Conservation (phyloP, 2,329 filamentous ascomycete genomes). For the Paecilomyces dactylethromorphus region DNA sequence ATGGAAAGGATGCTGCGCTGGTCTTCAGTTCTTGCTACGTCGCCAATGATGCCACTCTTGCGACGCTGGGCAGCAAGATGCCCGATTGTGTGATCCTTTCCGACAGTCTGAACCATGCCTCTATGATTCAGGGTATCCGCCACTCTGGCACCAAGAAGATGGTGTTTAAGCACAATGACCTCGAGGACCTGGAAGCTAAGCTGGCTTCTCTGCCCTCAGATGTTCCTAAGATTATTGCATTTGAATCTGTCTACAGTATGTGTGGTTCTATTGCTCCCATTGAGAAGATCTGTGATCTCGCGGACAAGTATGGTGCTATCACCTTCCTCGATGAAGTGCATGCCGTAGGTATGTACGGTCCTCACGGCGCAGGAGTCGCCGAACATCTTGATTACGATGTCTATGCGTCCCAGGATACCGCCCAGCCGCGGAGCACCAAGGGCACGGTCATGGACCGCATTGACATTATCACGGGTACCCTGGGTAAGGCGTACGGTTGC, state of each 20-base stretch:
- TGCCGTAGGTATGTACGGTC: constrained; percentile 98
- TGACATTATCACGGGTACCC: constrained; percentile 94
- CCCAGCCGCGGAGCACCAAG: constrained; percentile 33
- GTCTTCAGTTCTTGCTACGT: constrained; percentile 99
- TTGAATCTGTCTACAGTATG: constrained; percentile 99
- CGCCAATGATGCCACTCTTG: constrained; percentile 93
- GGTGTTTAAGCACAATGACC: constrained; percentile 97
- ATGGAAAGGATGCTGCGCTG: constrained; percentile 84
- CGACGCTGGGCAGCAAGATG: constrained; percentile 92
- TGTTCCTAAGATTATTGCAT: constrained; percentile 94
- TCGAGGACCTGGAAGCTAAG: constrained; percentile 88
- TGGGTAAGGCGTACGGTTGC: constrained; percentile 96
- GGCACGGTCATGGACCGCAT: constrained; percentile 93
- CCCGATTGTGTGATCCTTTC: constrained; percentile 97
- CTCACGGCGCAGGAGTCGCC: constrained; percentile 88
- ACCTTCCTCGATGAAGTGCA: constrained; percentile 99
- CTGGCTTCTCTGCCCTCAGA: constrained; percentile 78
- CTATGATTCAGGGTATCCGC: constrained; percentile 98
- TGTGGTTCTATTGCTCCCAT: constrained; percentile 96
- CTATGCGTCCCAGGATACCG: constrained; percentile 65
- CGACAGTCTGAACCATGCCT: constrained; percentile 94
- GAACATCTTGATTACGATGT: constrained; percentile 94
- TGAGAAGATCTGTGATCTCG: constrained; percentile 88
- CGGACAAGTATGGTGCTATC: constrained; percentile 94
- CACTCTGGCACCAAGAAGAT: constrained; percentile 96